Base-by-base conservation (phyloP, 371 early-diverging fungal species). In the Lichtheimia ramosa region DNA sequence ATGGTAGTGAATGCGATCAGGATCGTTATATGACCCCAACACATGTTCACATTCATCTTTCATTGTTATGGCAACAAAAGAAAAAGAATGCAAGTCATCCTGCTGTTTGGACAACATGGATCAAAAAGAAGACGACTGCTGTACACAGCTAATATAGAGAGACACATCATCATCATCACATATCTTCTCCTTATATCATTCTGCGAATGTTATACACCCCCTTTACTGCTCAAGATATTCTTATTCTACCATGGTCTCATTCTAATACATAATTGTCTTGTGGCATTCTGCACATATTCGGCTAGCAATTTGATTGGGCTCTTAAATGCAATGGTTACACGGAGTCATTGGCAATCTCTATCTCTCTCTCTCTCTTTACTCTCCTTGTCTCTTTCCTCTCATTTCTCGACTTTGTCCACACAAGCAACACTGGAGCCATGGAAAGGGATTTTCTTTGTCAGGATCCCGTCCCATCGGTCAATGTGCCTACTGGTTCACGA, bases 91-190 rank as follows among this genome's bases (percentile, higher is more conserved):
- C 34, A 34, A 34, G 34, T 8, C 34, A 34, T 34, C n/a, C n/a
- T n/a, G n/a, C n/a, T n/a, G 10, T 8, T 34, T 34, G 34, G 5
- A 10, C 34, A 34, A 34, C 34, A 4, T 41, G 54, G 41, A 14
- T 58, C 41, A 51, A 59, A n/a, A 59, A 59, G 43, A 24, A 39
- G 13, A 51, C 15, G 13, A 58, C n/a, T n/a, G n/a, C n/a, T 27
- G 34, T 1, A 3, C 1, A 25, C 25, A 25, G 25, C 28, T 1
- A 28, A 28, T 28, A 3, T 4, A 34, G 10, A 34, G 6, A 34
- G 34, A 34, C 34, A 34, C 34, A 34, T 1, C 34, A 34, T 1
- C 34, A 34, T 34, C 34, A 34, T 10, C 34, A 34, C 34, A 5
- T 25, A 25, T 25, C 10, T 8, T 8, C 34, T 10, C 34, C 34